These are phyloP conservation scores for Lichtheimia ramosa DNA, from an alignment of 371 early-diverging fungal species.

Conservation along the genomic window DNA sequence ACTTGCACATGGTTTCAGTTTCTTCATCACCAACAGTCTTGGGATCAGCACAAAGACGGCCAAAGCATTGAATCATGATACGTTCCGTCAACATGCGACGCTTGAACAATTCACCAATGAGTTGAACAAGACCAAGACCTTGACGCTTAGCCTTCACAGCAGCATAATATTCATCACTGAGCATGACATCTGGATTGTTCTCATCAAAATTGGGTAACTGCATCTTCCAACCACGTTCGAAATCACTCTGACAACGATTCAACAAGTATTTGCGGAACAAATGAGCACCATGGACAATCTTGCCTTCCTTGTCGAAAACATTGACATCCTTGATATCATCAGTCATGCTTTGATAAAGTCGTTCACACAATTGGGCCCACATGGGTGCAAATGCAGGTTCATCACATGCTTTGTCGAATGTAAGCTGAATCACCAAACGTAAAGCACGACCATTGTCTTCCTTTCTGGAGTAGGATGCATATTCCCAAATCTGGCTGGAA, in stretches of 20 bases:
- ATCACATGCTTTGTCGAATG: constrained; percentile 95
- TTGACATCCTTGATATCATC: constrained; percentile 54
- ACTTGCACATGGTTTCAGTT: constrained; percentile 88
- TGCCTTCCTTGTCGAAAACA: constrained; percentile 50
- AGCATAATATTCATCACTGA: constrained; percentile 81
- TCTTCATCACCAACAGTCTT: constrained; percentile 91
- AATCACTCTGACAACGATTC: constrained; percentile 89
- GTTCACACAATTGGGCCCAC: constrained; percentile 87
- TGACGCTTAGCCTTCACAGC: constrained; percentile 92
- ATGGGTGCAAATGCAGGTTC: constrained; percentile 88
- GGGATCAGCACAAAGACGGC: constrained; percentile 69
- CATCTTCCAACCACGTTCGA: constrained; percentile 81
- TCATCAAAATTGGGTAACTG: constrained; percentile 52
- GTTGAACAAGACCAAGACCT: constrained; percentile 88
- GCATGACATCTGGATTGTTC: constrained; percentile 38
- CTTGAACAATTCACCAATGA: constrained; percentile 96
- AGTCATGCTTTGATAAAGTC: constrained; percentile 62
- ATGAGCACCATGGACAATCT: constrained; percentile 60
- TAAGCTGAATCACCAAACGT: constrained; percentile 75
- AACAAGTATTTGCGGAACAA: constrained; percentile 90
- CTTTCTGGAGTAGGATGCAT: constrained; percentile 67
- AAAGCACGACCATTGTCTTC: constrained; percentile 74
- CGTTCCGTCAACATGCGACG: constrained; percentile 83
- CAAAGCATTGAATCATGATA: constrained; percentile 90
- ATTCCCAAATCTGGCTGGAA: constrained; percentile 79